phyloP scores from a whole-genome alignment of 495 filamentous ascomycete genomes.

The Aspergillus mulundensis region DNA sequence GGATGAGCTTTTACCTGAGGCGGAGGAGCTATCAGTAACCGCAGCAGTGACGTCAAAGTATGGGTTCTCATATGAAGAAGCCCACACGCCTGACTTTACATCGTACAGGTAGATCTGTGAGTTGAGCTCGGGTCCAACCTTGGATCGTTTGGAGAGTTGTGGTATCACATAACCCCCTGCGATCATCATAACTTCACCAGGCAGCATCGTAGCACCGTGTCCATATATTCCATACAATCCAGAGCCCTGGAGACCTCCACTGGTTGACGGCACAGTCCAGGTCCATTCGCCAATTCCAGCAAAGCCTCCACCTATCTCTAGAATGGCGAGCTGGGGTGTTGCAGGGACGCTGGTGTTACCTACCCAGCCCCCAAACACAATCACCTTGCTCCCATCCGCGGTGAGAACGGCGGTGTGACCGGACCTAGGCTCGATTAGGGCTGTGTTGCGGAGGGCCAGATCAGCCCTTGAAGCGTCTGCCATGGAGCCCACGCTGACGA shows the following conservation, averaged over 20 bases:
- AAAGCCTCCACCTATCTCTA: constrained; percentile 67
- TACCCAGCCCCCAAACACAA: constrained; percentile 89
- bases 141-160: constrained; percentile 38
- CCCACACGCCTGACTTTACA: constrained; percentile 68
- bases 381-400: constrained; percentile 66
- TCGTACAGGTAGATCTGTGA: constrained; percentile 68
- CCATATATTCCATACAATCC: constrained; percentile 83
- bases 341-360: constrained; percentile 72
- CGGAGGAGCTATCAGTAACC: not conserved
- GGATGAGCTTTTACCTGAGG: constrained; percentile 8
- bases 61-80: constrained; percentile 62
- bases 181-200: constrained; percentile 86
- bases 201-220: constrained; percentile 78
- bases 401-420: constrained; percentile 81
- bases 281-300: constrained; percentile 65
- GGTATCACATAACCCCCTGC: constrained; percentile 75
- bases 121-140: constrained; percentile 32
- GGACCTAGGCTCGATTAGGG: constrained; percentile 66
- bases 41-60: not conserved
- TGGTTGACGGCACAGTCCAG: constrained; percentile 60
- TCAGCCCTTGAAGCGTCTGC: constrained; percentile 37
- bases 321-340: constrained; percentile 70
- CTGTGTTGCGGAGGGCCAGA: constrained; percentile 38
- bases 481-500: constrained; percentile 58
- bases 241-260: constrained; percentile 41